Evolutionary conservation across 1,139 yeast species (phyloP), one percentile per base, ranked within the genome.

Genomic region (Zygosaccharomyces pseudobailii): DNA sequence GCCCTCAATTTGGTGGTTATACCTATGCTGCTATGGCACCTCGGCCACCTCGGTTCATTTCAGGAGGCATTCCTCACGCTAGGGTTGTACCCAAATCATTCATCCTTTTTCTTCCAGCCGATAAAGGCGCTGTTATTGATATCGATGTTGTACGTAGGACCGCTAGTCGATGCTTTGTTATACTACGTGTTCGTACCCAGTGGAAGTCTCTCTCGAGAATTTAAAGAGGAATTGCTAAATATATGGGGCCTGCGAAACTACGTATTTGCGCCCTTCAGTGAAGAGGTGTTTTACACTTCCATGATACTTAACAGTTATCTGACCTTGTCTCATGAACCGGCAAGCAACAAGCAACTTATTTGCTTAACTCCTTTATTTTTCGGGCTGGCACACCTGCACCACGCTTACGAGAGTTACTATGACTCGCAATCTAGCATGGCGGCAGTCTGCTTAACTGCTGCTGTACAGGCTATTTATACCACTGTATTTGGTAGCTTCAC

Each of bases 371-470:
- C 97, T 0, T 59, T 83, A 20, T 75, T 82, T 54, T 92, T 92
- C 70, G 96, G 96, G 1, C 61, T 87, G n/a, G 97, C 97, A 0
- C 99, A 92, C 67, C 50, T 86, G 19, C 96, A 92, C 63, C 97
- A 92, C 65, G 95, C 82, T 1, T 75, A 74, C 55, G 87, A 82
- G 50, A 59, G 79, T 45, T 72, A 71, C 51, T 58, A 64, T 6
- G 65, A 54, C 25, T 70, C 62, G 5, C 62, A 49, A 48, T 53
- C 51, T 25, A 42, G 71, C 0, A 5, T 67, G 2, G 40, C 55
- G 1, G 60, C 66, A n/a, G 73, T 80, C 5, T 37, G 76, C 0
- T 40, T 76, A 13, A 66, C 71, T 8, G 71, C 80, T 2, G 33
- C 67, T 0, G 74, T 84, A 52, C 98, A 92, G 61, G 68, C 84